Conservation (phyloP, 495 filamentous ascomycete species). For the Xylaria sp. region DNA sequence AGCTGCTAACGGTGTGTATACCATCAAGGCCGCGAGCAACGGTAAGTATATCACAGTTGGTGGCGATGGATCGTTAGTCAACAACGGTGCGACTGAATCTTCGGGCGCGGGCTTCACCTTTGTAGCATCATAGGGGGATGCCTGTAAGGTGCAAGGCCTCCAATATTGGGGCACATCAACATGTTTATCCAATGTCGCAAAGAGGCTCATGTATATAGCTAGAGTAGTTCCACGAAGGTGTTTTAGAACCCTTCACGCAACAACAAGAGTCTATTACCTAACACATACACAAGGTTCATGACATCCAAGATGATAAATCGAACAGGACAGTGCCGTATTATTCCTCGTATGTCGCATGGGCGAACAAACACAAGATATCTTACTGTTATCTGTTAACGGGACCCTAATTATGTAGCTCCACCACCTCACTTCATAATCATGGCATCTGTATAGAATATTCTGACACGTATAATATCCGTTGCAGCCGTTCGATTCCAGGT, state of each 20-base stretch:
- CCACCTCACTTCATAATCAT: no score
- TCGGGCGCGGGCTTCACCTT: not conserved
- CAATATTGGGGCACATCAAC: not conserved
- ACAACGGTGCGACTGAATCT: not conserved
- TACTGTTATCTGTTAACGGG: no score
- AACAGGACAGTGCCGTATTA: not conserved
- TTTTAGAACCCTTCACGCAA: no score
- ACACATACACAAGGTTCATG: no score
- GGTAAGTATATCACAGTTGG: not conserved
- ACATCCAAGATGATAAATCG: no score
- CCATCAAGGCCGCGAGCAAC: constrained; percentile 8
- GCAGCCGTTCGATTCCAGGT: no score
- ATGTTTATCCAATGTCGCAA: not conserved
- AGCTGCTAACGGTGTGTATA: not conserved
- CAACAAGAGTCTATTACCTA: no score
- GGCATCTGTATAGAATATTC: no score
- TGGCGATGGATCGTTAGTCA: not conserved
- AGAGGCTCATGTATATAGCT: no score
- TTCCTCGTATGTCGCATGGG: not conserved
- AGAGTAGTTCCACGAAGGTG: no score
- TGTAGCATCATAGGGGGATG: not conserved
- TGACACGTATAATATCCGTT: no score
- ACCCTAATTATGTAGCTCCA: no score
- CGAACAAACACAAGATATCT: not conserved
- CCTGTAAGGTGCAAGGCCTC: not conserved